A percentile compares a stretch with the other conserved stretches of the same genome.
These are phyloP conservation scores for Coniferiporia weirii DNA, from an alignment of 1,284 basidiomycete genomes.

Conservation along the genomic window DNA sequence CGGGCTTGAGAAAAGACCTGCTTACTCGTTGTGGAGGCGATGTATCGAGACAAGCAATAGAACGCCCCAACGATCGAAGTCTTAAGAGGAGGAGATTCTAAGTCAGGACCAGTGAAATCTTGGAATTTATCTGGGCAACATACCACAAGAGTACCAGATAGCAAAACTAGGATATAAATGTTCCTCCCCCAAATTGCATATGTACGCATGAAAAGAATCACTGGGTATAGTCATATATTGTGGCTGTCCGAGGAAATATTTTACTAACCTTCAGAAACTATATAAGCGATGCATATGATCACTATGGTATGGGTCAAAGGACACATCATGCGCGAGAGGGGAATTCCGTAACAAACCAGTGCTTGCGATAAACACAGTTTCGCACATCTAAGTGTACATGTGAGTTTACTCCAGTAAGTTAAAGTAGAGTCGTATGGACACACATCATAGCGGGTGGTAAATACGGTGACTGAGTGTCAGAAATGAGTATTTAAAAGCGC, in stretches of 20 bases:
- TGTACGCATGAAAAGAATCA: constrained; percentile 7
- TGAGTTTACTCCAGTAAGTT: background rate
- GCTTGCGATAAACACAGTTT: background rate
- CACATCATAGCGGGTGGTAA: background rate
- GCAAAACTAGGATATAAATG: background rate
- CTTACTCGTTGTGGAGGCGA: constrained; percentile 1
- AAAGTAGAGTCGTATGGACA: background rate
- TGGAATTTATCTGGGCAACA: background rate
- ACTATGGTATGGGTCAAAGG: background rate
- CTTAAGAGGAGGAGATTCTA: background rate
- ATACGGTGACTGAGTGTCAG: background rate
- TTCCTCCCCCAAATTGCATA: constrained; percentile 8
- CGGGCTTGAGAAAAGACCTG: too few species aligned
- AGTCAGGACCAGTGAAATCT: background rate
- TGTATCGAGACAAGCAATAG: background rate
- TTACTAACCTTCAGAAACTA: constrained; percentile 9
- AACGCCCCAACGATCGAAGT: background rate
- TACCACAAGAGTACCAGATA: background rate
- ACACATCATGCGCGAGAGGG: background rate
- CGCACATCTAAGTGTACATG: background rate
- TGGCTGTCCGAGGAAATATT: background rate
- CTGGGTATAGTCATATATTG: background rate
- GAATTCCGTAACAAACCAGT: background rate
- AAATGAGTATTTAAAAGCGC: background rate
- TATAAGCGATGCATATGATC: background rate